Conservation (phyloP, 2,329 filamentous ascomycete species). For the Stagonosporopsis rhizophila region DNA sequence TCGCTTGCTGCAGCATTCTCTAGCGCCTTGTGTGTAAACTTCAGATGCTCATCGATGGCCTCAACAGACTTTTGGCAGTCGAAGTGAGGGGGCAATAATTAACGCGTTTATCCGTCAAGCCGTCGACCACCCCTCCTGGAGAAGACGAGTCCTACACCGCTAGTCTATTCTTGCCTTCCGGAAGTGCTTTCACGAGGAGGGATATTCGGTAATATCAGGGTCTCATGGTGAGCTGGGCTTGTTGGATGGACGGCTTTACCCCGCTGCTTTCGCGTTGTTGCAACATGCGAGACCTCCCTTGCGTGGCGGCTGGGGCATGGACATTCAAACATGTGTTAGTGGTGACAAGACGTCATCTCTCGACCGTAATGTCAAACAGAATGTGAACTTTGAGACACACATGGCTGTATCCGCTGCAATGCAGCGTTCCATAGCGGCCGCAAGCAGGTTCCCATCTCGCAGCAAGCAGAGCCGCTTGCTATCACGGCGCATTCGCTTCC, state of each 20-base stretch:
- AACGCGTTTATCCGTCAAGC: constrained; percentile 33
- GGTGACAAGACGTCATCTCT: constrained; percentile 9
- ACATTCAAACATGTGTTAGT: constrained; percentile 16
- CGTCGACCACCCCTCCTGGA: constrained; percentile 26
- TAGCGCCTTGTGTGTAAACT: constrained; percentile 38
- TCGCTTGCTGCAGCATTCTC: constrained; percentile 42
- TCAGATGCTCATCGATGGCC: constrained; percentile 34
- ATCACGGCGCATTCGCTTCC: constrained; percentile 37
- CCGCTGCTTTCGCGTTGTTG: constrained; percentile 30
- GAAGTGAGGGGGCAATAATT: constrained; percentile 31
- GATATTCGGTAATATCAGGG: constrained; percentile 34
- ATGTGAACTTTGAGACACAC: constrained; percentile 14
- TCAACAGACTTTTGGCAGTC: constrained; percentile 29
- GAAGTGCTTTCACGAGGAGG: constrained; percentile 18
- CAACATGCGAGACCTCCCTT: constrained; percentile 5
- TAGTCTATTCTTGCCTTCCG: constrained; percentile 40
- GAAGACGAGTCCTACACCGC: constrained; percentile 35
- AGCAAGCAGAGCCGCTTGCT: constrained; percentile 39
- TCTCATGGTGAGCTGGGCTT: constrained; percentile 33
- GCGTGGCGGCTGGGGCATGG: constrained; percentile 4
- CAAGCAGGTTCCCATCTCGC: constrained; percentile 35
- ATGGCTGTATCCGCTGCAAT: constrained; percentile 31
- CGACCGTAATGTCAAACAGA: constrained; percentile 10
- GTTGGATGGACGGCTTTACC: constrained; percentile 29
- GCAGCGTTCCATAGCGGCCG: constrained; percentile 36